Evolutionary conservation across 2,329 filamentous ascomycete species (phyloP).

Genomic region (Sphaerostilbella broomeana): DNA sequence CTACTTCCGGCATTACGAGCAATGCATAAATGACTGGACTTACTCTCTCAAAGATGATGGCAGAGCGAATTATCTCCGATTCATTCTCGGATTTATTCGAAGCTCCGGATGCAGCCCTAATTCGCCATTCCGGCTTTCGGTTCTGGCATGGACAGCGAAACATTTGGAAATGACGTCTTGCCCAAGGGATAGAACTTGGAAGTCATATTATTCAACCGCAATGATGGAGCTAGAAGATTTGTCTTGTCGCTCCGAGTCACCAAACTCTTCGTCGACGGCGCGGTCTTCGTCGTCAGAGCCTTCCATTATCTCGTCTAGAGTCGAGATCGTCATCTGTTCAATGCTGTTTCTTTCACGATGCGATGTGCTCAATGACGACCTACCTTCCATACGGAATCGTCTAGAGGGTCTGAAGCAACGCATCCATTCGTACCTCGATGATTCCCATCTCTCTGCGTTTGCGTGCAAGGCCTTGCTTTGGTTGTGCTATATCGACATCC

Average conservation of each 20-base stretch:
- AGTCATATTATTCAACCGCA: neutral
- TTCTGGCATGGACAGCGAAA: constrained; percentile 8
- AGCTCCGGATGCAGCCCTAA: neutral
- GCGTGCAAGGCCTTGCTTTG: constrained; percentile 2
- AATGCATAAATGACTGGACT: neutral
- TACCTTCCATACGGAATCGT: neutral
- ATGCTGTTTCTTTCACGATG: neutral
- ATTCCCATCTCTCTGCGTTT: neutral
- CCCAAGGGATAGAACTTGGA: neutral
- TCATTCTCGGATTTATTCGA: constrained; percentile 1
- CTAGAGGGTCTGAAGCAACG: neutral
- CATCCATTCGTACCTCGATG: neutral
- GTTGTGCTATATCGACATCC: constrained; percentile 4
- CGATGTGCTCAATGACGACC: constrained; percentile 1
- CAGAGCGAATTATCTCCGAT: constrained; percentile 6
- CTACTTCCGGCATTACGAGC: constrained; percentile 5
- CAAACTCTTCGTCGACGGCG: neutral
- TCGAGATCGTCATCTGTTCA: neutral
- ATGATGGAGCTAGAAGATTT: neutral
- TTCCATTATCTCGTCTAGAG: neutral
- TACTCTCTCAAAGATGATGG: constrained; percentile 8
- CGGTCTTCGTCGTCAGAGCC: neutral
- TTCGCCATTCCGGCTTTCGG: neutral
- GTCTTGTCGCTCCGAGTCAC: neutral
- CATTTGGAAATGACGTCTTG: neutral